phyloP scores from a whole-genome alignment of 257 asterid species.

The Przewalskia tangutica region DNA sequence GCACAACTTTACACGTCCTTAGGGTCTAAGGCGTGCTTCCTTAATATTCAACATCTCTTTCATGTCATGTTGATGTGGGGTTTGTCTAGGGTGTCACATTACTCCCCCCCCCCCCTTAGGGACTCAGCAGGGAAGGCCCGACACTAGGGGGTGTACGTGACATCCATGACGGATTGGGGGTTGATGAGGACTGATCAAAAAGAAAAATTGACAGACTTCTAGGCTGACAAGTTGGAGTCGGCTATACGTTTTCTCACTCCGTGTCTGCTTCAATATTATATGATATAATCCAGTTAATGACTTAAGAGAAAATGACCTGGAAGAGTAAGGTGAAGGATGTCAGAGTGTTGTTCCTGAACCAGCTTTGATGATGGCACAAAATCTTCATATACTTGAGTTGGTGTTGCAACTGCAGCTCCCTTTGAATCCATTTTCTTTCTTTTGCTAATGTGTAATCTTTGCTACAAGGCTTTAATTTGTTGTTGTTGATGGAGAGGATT shows the following conservation, averaged over 20 bases:
- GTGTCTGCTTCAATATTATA: background rate
- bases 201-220: background rate
- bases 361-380: slow-evolving; percentile 43
- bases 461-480: background rate
- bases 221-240: background rate
- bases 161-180: background rate
- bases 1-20: too few relatives aligned
- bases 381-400: slow-evolving; percentile 12
- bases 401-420: slow-evolving; percentile 11
- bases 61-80: too few relatives aligned
- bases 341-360: slow-evolving; percentile 44
- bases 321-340: slow-evolving; percentile 43
- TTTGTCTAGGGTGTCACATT: too few relatives aligned
- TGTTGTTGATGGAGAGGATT: background rate
- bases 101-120: too few relatives aligned
- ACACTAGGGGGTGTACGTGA: background rate
- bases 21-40: too few relatives aligned
- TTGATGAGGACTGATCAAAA: background rate
- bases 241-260: background rate
- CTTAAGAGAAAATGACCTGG: slow-evolving; percentile 29
- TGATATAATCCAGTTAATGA: background rate
- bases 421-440: slow-evolving; percentile 21
- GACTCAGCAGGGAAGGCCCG: too few relatives aligned
- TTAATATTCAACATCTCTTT: too few relatives aligned
- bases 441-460: background rate